These are phyloP conservation scores for Hanseniaspora hatyaiensis DNA, from an alignment of 805 yeast genomes.

Conservation along the genomic window DNA sequence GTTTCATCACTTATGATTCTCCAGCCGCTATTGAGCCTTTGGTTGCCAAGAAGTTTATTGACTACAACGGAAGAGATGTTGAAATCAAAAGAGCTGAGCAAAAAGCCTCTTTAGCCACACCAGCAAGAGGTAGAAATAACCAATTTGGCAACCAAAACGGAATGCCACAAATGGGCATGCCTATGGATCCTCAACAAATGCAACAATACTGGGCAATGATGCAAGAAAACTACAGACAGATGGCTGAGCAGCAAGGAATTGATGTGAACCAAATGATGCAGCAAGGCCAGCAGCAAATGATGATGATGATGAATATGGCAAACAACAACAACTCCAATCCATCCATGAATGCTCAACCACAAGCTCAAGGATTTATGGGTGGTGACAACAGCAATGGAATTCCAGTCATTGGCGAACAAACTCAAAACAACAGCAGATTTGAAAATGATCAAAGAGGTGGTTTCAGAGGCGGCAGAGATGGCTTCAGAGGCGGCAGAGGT, in stretches of 20 bases:
- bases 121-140: conserved; percentile 38
- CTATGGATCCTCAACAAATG: conserved; percentile 43
- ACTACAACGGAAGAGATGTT: conserved; percentile 74
- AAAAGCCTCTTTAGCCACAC: conserved; percentile 31
- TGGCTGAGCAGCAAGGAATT: conserved; percentile 30
- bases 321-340: conserved; percentile 19
- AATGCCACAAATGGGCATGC: conserved; percentile 23
- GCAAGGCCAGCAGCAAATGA: conserved; percentile 31
- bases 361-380: conserved; percentile 18
- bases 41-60: conserved; percentile 66
- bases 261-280: conserved; percentile 29
- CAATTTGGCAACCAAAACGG: conserved; percentile 30
- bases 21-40: conserved; percentile 89
- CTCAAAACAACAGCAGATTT: conserved; percentile 2
- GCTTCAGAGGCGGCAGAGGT: conserved; percentile 13
- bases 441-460: conserved; percentile 1
- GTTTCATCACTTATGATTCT: conserved; percentile 88
- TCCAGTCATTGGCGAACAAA: conserved; percentile 20
- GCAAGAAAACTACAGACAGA: conserved; percentile 38
- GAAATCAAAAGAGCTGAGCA: conserved; percentile 80
- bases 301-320: conserved; percentile 28
- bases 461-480: conserved; percentile 14
- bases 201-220: conserved; percentile 52
- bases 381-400: conserved; percentile 26
- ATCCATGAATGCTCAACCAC: conserved; percentile 15